These are phyloP conservation scores for Scortechinia acanthostroma DNA, from an alignment of 2,329 filamentous ascomycete species.

Conservation along the genomic window DNA sequence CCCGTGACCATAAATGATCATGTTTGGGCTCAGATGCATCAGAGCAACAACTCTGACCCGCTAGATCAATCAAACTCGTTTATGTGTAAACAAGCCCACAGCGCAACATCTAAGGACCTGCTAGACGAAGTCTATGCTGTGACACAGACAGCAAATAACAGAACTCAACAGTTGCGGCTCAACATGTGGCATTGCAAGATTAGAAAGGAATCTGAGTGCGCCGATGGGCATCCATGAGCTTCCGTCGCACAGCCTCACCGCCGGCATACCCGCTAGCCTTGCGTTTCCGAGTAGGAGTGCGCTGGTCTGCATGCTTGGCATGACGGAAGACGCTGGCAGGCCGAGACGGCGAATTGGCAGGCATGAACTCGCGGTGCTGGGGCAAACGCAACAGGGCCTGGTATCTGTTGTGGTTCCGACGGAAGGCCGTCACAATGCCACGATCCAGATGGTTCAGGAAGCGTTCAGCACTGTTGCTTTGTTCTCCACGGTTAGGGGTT, in stretches of 20 bases:
- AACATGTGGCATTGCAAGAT: too few species aligned
- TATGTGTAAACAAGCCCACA: too few species aligned
- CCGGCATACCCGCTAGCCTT: slow-evolving; percentile 21
- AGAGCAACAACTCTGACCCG: too few species aligned
- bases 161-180: too few species aligned
- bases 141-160: too few species aligned
- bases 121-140: too few species aligned
- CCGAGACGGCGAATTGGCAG: slow-evolving; percentile 28
- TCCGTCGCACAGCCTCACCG: slow-evolving; percentile 29
- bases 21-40: too few species aligned
- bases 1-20: too few species aligned
- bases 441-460: slow-evolving; percentile 40
- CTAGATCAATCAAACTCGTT: too few species aligned
- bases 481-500: slow-evolving; percentile 3
- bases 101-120: too few species aligned
- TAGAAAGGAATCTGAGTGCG: slow-evolving; percentile 24
- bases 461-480: slow-evolving; percentile 21
- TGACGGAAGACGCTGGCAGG: slow-evolving; percentile 30
- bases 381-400: slow-evolving; percentile 32
- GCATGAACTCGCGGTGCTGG: slow-evolving; percentile 31
- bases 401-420: slow-evolving; percentile 39
- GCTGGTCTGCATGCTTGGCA: slow-evolving; percentile 23
- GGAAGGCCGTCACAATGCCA: slow-evolving; percentile 43
- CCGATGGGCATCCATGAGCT: slow-evolving; percentile 29
- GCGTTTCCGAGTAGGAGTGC: slow-evolving; percentile 26